phyloP scores from a whole-genome alignment of 2,329 filamentous ascomycete genomes.

The Botrytis medusae region DNA sequence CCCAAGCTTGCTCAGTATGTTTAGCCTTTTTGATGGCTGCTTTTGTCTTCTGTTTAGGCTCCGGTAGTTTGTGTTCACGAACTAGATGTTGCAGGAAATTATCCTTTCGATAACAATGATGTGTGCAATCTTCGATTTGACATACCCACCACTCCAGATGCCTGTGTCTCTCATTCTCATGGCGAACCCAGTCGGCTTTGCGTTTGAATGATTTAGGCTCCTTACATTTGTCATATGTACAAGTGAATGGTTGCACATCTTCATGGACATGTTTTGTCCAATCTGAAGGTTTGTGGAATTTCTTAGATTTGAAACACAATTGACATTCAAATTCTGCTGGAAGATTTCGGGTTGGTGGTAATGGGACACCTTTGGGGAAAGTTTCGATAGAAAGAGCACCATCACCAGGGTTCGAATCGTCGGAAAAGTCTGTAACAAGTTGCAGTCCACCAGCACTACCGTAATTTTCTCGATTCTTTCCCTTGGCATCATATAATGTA shows the following conservation, averaged over 20 bases:
- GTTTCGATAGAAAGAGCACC: conserved; percentile 68
- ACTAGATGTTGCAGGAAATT: conserved; percentile 93
- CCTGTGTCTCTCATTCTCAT: conserved; percentile 88
- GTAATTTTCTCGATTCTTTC: conserved; percentile 60
- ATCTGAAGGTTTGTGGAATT: conserved; percentile 86
- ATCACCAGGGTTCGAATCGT: conserved; percentile 68
- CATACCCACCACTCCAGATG: conserved; percentile 92
- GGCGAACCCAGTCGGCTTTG: conserved; percentile 93
- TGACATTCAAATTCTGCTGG: conserved; percentile 90
- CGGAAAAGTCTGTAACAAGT: conserved; percentile 56
- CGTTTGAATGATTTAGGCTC: conserved; percentile 92
- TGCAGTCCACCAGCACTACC: conserved; percentile 54
- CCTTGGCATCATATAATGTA: conserved; percentile 58
- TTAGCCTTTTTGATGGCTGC: conserved; percentile 60
- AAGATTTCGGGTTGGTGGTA: conserved; percentile 73
- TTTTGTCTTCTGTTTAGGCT: conserved; percentile 78
- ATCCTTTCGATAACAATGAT: conserved; percentile 82
- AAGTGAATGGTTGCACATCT: conserved; percentile 90
- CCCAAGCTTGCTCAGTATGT: conserved; percentile 67
- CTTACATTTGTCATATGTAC: conserved; percentile 79
- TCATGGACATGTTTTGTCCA: conserved; percentile 98
- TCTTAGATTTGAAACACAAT: conserved; percentile 81
- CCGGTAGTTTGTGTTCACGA: conserved; percentile 81
- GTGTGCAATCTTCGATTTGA: conserved; percentile 74
- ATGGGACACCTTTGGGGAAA: conserved; percentile 78